Conservation (phyloP, 2,329 filamentous ascomycete species). For the Cladosporium sphaerospermum region DNA sequence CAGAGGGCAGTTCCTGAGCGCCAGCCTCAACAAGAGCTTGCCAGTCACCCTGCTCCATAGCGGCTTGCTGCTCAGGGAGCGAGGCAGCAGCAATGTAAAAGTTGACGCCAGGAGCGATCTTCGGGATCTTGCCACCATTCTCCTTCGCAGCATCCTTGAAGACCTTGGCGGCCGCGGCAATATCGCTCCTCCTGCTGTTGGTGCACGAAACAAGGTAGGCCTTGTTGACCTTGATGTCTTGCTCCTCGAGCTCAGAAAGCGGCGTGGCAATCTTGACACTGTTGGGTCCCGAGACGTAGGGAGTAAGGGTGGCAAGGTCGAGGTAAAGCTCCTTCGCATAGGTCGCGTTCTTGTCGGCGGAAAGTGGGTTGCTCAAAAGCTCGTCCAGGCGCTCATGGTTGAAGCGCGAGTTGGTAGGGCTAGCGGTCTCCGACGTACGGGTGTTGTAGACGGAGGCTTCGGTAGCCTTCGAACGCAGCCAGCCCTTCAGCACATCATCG, state of each 20-base stretch:
- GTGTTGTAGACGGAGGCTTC: slow-evolving; percentile 56
- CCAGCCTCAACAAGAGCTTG: slow-evolving; percentile 73
- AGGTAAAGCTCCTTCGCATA: slow-evolving; percentile 83
- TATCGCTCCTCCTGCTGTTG: slow-evolving; percentile 74
- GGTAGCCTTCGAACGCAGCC: slow-evolving; percentile 73
- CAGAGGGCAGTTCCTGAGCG: slow-evolving; percentile 62
- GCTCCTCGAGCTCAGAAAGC: slow-evolving; percentile 61
- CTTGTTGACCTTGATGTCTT: slow-evolving; percentile 73
- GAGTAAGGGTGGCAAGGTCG: slow-evolving; percentile 74
- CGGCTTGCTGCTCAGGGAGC: slow-evolving; percentile 63
- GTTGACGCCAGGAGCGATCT: slow-evolving; percentile 68
- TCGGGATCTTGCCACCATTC: slow-evolving; percentile 54
- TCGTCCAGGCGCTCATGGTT: slow-evolving; percentile 68
- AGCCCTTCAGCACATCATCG: slow-evolving; percentile 62
- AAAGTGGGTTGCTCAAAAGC: slow-evolving; percentile 59
- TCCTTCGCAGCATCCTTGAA: slow-evolving; percentile 67
- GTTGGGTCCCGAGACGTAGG: slow-evolving; percentile 82
- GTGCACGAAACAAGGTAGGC: slow-evolving; percentile 90
- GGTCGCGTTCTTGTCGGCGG: slow-evolving; percentile 66
- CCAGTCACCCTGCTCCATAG: slow-evolving; percentile 82
- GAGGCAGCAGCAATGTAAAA: slow-evolving; percentile 91
- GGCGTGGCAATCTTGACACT: slow-evolving; percentile 83
- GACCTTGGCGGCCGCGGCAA: slow-evolving; percentile 74
- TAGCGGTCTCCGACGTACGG: slow-evolving; percentile 40
- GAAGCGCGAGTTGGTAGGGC: slow-evolving; percentile 53